Evolutionary conservation across 345 rosid species (phyloP).

Genomic region (Citrus sinensis): DNA sequence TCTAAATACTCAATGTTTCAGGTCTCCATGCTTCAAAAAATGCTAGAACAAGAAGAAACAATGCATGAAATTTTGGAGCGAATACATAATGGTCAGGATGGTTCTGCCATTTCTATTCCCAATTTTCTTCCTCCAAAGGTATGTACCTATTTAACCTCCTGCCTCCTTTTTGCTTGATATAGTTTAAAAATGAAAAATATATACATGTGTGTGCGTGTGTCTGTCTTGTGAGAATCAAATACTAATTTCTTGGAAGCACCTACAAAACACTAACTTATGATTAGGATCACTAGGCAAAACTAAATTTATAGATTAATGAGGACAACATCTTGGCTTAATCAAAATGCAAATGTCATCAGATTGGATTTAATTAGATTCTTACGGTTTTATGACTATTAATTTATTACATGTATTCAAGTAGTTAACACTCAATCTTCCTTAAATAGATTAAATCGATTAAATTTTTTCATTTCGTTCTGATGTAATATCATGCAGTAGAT

Average conservation of each 20-base stretch:
- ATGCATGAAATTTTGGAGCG: conserved; percentile 62
- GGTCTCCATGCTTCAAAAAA: conserved; percentile 68
- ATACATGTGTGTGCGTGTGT: too few species aligned
- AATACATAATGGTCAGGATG: conserved; percentile 42
- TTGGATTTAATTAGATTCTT: too few species aligned
- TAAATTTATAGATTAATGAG: background rate
- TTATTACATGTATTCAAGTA: too few species aligned
- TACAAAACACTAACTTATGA: too few species aligned
- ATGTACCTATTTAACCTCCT: background rate
- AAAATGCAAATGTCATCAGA: background rate
- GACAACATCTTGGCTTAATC: background rate
- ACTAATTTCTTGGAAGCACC: background rate
- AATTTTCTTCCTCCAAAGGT: conserved; percentile 83
- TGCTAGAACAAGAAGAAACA: conserved; percentile 80
- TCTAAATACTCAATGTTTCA: conserved; percentile 12
- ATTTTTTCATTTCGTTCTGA: too few species aligned
- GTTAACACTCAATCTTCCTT: too few species aligned
- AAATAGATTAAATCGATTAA: too few species aligned
- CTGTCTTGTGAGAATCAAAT: too few species aligned
- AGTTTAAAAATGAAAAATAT: too few species aligned
- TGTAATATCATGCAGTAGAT: too few species aligned
- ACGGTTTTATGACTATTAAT: background rate
- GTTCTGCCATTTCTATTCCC: conserved; percentile 52
- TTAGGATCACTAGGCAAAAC: background rate
- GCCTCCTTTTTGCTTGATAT: background rate